Base-by-base conservation (phyloP, 2,329 filamentous ascomycete species). In the Hymenoscyphus linearis region DNA sequence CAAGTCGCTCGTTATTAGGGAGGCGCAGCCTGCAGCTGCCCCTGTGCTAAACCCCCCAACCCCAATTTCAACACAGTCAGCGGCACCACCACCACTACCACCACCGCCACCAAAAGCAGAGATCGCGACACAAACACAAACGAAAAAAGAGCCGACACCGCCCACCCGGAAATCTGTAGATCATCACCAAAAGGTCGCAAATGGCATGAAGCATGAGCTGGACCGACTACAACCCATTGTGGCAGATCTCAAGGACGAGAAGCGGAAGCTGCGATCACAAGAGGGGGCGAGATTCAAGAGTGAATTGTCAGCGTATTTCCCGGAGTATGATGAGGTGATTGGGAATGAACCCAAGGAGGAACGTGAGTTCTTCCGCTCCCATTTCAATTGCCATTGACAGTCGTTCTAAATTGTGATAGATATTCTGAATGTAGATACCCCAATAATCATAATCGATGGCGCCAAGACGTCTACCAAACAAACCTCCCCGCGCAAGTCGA, bases 321-420 rank as follows among this genome's bases (percentile, higher is more conserved):
- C 90, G 58, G 93, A 96, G 71, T 98, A 96, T 75, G 93, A 97
- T 75, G 91, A 96, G 73, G 85, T 97, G 67, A 91, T 98, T 76
- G 92, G 90, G 64, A 90, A 96, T 72, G 87, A 91, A 65, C 85
- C 87, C 44, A 88, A 88, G 69, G 88, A 93, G 75, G 80, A 88
- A 68, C 88, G 92, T 93, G 82, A 74, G 84, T 79, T 34, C 55
- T 36, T 57, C 26, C 25, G 12, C 44, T 4, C 14, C 18, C 57
- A 14, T 22, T 10, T 44, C 5, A 27, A 53, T 55, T 44, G n/a
- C 26, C 44, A 56, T 64, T 58, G 40, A 16, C 59, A 55, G 53
- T 58, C 50, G 60, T 58, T 62, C 63, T 71, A 61, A 69, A 57
- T 55, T 55, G 31, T 27, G 69, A 36, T 70, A 93, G 92, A 95